Evolutionary conservation across 2,329 filamentous ascomycete genomes (phyloP), one percentile per base, ranked within the genome.

Genomic region (Nothomitra cinnamomea): DNA sequence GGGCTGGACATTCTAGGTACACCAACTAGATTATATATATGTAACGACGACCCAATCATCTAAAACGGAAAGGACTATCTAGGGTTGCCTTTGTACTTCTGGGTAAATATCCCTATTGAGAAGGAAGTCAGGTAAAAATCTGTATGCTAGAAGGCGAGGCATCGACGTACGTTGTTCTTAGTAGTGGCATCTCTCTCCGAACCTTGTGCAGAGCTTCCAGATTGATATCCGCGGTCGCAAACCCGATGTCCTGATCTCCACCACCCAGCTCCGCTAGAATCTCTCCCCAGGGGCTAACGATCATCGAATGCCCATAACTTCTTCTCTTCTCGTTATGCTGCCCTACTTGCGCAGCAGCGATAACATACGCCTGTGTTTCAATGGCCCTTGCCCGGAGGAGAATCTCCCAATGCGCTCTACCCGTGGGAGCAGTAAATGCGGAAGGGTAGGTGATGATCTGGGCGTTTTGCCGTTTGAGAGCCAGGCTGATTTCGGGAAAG

Each of bases 381-480:
- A 95, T 87, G 8, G 90, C 90, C 48, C 90, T 74, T 2, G 87
- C 81, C 25, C 85, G 74, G 13, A 95, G 71, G 4, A 96, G 69
- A 1, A 79, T 72, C 62, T 87, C 80, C 90, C 90, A 96, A 68
- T 95, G 90, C 1, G 85, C 85, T 54, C 73, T 74, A 0, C 90
- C 90, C 0, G 90, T 95, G 1, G 83, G 80, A 0, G 94, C 76
- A 0, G 89, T 95, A 63, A 95, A 96, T 2, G 90, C 90, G 4
- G 85, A 90, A 0, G 90, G 90, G 63, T 90, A 95, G 0, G 87
- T 80, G 51, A 95, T 71, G 53, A 95, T 71, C 57, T 95, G 80
- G 1, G 87, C 87, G 21, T 76, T 72, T 54, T 79, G 76, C 5
- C 77, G 69, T 25, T 78, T 77, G 17, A 94, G 73, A 1, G 79